Evolutionary conservation across 139 green algal species (phyloP).

Genomic region (Coelastrella sp.): DNA sequence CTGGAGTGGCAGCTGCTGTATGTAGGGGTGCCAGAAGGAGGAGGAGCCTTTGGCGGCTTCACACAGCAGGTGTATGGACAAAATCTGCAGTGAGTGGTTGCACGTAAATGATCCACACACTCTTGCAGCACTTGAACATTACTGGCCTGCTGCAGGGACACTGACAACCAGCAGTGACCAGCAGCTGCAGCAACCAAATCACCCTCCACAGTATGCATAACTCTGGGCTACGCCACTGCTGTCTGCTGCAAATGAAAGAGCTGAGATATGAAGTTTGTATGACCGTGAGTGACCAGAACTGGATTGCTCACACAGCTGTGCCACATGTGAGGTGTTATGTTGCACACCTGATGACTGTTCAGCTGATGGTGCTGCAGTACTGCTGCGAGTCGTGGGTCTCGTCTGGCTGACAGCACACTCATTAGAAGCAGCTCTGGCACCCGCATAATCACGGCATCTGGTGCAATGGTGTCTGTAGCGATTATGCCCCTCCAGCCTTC

Average conservation of each 20-base stretch:
- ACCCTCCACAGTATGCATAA: no score
- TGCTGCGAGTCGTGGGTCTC: constrained; percentile 10
- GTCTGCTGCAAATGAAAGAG: no score
- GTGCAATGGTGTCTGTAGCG: constrained; percentile 54
- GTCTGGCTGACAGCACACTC: constrained; percentile 48
- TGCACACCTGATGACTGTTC: constrained; percentile 44
- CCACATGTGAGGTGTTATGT: no score
- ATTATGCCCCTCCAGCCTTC: constrained; percentile 72
- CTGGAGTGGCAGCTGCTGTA: constrained; percentile 69
- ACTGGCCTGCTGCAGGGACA: no score
- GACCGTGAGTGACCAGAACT: no score
- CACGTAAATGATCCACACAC: no score
- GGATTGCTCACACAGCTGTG: no score
- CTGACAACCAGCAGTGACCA: no score
- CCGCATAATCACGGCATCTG: constrained; percentile 56
- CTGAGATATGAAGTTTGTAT: no score
- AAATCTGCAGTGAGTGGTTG: constrained; percentile 57
- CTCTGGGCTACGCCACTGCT: no score
- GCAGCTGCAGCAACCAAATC: no score
- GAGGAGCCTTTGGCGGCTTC: constrained; percentile 64
- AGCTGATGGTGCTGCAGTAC: constrained; percentile 37
- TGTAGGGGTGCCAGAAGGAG: constrained; percentile 77
- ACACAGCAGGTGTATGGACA: constrained; percentile 76
- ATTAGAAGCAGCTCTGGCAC: constrained; percentile 70
- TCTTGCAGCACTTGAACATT: no score